phyloP scores from a whole-genome alignment of 1,284 basidiomycete genomes.

The Sanghuangporus weigelae region DNA sequence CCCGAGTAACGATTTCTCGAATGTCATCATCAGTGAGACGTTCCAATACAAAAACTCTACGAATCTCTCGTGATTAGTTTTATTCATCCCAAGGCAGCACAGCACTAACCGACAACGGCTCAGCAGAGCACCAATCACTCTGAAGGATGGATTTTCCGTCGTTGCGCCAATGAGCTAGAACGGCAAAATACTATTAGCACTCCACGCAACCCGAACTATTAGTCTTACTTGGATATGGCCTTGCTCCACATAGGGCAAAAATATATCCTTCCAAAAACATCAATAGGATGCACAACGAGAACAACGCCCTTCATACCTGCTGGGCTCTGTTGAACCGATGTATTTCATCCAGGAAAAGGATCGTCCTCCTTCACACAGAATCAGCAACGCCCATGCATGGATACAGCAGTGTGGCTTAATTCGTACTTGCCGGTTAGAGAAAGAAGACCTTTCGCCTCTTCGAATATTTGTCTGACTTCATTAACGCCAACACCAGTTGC shows the following conservation, averaged over 20 bases:
- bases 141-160: constrained; percentile 92
- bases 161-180: constrained; percentile 78
- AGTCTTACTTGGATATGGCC: constrained; percentile 64
- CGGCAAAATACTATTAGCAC: constrained; percentile 3
- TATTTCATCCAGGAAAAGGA: constrained; percentile 84
- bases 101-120: constrained; percentile 70
- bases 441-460: constrained; percentile 73
- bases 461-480: constrained; percentile 77
- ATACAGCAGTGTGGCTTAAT: neutral
- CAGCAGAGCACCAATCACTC: constrained; percentile 70
- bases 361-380: constrained; percentile 43
- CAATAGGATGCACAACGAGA: neutral
- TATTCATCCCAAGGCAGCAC: neutral
- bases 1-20: constrained; percentile 44
- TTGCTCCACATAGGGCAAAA: constrained; percentile 76
- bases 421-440: constrained; percentile 60
- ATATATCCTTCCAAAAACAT: constrained; percentile 51
- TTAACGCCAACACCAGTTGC: constrained; percentile 71
- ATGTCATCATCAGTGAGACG: constrained; percentile 58
- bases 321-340: constrained; percentile 86
- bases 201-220: constrained; percentile 16
- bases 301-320: constrained; percentile 43
- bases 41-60: constrained; percentile 60
- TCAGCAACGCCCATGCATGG: neutral
- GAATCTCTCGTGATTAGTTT: constrained; percentile 7